Base-by-base conservation (phyloP, 2,329 filamentous ascomycete species). In the Ceratocystis cacaofunesta region DNA sequence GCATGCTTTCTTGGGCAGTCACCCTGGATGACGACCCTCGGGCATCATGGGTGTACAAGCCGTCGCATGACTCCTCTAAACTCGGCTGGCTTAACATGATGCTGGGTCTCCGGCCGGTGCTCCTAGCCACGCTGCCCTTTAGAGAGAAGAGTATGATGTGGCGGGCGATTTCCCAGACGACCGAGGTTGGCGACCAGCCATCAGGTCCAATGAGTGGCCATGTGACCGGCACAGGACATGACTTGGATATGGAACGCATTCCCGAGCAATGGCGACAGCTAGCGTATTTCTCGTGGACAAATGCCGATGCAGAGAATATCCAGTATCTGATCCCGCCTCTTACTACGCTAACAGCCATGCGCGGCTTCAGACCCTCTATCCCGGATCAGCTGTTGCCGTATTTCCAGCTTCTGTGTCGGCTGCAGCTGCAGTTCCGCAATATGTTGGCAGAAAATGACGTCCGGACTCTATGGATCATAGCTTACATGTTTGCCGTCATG, bases 401-500 rank as follows among this genome's bases (percentile, higher is more conserved):
- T 52, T 66, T 71, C 32, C 68, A 68, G 17, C 65, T 72, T 15
- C 66, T 70, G 30, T 68, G 69, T 6, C 65, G 66, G 7, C 61
- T 71, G 10, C 70, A 70, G 7, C 30, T 60, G 3, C 62, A 67
- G 48, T 71, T 72, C 43, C 68, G 70, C 17, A 58, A 65, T 3
- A 58, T 70, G 46, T 25, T 71, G 10, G 67, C 69, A 50, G 32
- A 63, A 5, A 65, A 67, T 5, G 68, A 70, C 44, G 68, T 69
- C 52, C 63, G 68, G 6, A 70, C 70, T 5, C 67, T 71, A 58
- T 71, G 71, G 70, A 60, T 72, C 19, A 62, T 71, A 43, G 69
- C 69, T 15, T 71, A 69, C 22, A 70, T 70, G 68, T 68, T 72
- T 22, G 71, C 70, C 4, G 50, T 72, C 60, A 61, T 71, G 64